These are phyloP conservation scores for Dioszegia crocea DNA, from an alignment of 768 basidiomycete species.

Conservation along the genomic window DNA sequence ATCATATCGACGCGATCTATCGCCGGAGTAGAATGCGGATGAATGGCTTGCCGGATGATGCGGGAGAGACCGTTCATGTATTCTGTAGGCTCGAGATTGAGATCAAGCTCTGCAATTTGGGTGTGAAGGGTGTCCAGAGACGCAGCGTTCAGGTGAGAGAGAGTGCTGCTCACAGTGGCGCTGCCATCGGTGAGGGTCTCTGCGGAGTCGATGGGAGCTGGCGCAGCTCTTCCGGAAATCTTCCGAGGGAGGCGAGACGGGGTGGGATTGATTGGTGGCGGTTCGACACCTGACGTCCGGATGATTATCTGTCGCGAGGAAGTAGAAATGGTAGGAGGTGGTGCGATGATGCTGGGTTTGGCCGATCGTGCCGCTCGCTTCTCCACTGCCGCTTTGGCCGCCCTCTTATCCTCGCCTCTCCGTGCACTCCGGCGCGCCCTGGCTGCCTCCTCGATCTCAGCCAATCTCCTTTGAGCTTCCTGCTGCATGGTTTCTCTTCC, in stretches of 20 bases:
- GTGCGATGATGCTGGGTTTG: background rate
- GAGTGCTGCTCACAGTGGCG: too few relatives aligned
- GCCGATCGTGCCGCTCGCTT: background rate
- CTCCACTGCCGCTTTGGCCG: slow-evolving; percentile 51
- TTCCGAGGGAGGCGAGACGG: background rate
- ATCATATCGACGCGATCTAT: background rate
- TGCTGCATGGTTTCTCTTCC: background rate
- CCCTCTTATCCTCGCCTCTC: slow-evolving; percentile 68
- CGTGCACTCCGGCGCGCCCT: slow-evolving; percentile 63
- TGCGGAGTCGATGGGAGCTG: too few relatives aligned
- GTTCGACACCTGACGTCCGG: background rate
- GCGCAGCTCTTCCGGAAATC: too few relatives aligned
- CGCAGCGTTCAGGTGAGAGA: background rate
- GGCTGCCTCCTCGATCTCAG: slow-evolving; percentile 59
- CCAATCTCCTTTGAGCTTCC: background rate
- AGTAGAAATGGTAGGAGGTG: background rate
- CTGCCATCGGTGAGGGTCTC: too few relatives aligned
- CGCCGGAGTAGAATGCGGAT: background rate
- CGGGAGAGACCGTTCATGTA: slow-evolving; percentile 5
- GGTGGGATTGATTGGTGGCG: background rate
- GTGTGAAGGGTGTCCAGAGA: slow-evolving; percentile 1
- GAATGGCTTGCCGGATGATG: background rate
- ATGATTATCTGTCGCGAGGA: background rate
- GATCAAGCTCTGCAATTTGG: slow-evolving; percentile 1
- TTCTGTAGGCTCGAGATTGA: slow-evolving; percentile 3